Base-by-base conservation (phyloP, 345 rosid species). In the Dovyalis caffra region DNA sequence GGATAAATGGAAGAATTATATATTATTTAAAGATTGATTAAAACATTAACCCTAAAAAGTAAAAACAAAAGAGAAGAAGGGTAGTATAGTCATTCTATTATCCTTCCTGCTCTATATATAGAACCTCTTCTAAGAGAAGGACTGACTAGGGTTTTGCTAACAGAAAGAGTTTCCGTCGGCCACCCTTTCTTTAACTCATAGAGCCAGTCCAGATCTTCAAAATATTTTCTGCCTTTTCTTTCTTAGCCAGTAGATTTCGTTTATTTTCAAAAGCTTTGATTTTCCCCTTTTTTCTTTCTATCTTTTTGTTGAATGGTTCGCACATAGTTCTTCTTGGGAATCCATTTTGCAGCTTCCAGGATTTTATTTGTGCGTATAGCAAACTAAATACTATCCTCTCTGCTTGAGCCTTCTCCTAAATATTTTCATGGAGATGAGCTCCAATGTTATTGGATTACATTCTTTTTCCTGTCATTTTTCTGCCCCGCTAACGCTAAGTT, bases 371-470 rank as follows among this genome's bases (percentile, higher is more conserved):
- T 76, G 74, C 74, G 70, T 62, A 76, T 6, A 76, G 33, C 20
- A 49, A 76, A 58, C 29, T 14, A 28, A 56, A 45, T 5, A 9
- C 18, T 0, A 32, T 76, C 79, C 64, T 26, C 31, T 76, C 74
- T 51, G 64, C 79, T 69, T 64, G 79, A 69, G 74, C 69, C 70
- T 69, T 76, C 74, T 63, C 65, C 40, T 51, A 5, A 6, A 0
- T 38, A 21, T 9, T 34, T 43, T 31, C 45, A 38, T 84, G 89
- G 85, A 69, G 85, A 64, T 69, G 84, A 2, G 86, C 89, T 84
- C 86, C 89, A 84, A 86, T 86, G 86, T 77, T 67, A 78, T 45
- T 78, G 89, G 89, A 80, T 80, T 35, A 82, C 87, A 86, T 56
- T 43, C 8, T 70, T 21, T 14, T 57, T n/a, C 25, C 47, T 12